A percentile compares a stretch with the other conserved stretches of the same genome.
These are phyloP conservation scores for Geosmithia flava DNA, from an alignment of 2,329 filamentous ascomycete species.

Conservation along the genomic window DNA sequence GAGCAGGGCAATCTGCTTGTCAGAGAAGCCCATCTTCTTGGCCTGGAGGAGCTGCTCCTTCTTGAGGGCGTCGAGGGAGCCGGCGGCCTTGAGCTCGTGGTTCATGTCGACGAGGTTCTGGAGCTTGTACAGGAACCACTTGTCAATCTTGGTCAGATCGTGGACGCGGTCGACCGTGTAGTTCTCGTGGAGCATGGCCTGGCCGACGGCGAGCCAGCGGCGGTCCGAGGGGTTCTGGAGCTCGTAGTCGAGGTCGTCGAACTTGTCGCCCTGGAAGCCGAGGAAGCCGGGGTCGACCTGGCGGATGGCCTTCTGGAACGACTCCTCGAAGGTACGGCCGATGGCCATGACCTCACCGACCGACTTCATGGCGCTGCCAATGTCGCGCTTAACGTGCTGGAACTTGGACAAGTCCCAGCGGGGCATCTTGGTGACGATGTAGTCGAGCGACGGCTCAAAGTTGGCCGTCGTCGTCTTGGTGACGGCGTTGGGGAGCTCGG, in stretches of 20 bases:
- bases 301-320: slow-evolving; percentile 96
- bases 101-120: slow-evolving; percentile 93
- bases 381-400: slow-evolving; percentile 95
- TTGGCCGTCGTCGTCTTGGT: slow-evolving; percentile 98
- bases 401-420: slow-evolving; percentile 98
- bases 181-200: slow-evolving; percentile 94
- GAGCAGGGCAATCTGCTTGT: slow-evolving; percentile 82
- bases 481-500: slow-evolving; percentile 92
- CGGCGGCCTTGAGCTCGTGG: slow-evolving; percentile 71
- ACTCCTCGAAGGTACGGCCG: slow-evolving; percentile 95
- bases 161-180: slow-evolving; percentile 89
- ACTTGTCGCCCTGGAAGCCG: slow-evolving; percentile 91
- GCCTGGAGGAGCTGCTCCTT: slow-evolving; percentile 81
- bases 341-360: slow-evolving; percentile 99
- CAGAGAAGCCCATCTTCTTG: slow-evolving; percentile 97
- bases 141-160: slow-evolving; percentile 95
- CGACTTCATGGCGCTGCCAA: slow-evolving; percentile 97
- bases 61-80: slow-evolving; percentile 72
- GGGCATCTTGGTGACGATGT: slow-evolving; percentile 97
- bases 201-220: slow-evolving; percentile 92
- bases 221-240: slow-evolving; percentile 90
- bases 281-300: slow-evolving; percentile 88
- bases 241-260: slow-evolving; percentile 82
- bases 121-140: slow-evolving; percentile 98
- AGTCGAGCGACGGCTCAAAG: slow-evolving; percentile 95